Base-by-base conservation (phyloP, 1,284 basidiomycete genomes). In the Phlebopus sp. region DNA sequence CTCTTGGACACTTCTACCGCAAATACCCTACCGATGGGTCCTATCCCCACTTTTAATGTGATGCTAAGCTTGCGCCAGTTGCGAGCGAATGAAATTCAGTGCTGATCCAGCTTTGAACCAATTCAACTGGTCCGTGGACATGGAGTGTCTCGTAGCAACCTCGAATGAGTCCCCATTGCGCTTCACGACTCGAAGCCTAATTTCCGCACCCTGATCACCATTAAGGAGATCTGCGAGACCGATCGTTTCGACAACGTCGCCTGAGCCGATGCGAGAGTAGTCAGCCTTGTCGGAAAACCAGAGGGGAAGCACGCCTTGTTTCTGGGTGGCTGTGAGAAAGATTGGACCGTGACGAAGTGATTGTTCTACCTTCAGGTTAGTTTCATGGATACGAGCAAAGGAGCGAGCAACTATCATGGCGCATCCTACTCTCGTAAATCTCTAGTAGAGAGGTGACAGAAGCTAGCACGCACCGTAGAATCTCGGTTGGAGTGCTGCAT, bases 341-440 rank as follows among this genome's bases (percentile, higher is more conserved):
- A 32, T 35, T 45, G 41, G 7, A 14, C 34, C 21, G 21, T 1
- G 42, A 32, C 27, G 30, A 14, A 32, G n/a, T 32, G 42, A 14
- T 13, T 36, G 23, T 58, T 74, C 36, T 55, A 87, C 90, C 76
- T 97, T 97, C 52, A 97, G 73, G 71, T 98, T 98, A 11, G 95
- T 97, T 72, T 98, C 93, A 70, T 99, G 97, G 53, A 99, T 99
- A 55, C 97, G 90, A 54, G 97, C 97, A 60, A 99, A 99, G 2
- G 94, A 97, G 29, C 93, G 79, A 0, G 91, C 90, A 46, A 94
- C 69, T 59, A 95, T 92, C 72, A 92, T 72, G 6, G 77, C 80
- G 60, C 90, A 92, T 23, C 91, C 90, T 87, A 50, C 2, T 34
- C 32, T 29, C n/a, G 45, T 13, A 11, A 15, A 39, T 40, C 27